Base-by-base conservation (phyloP, 1,139 yeast species). In the Magnusiomyces clavatus region DNA sequence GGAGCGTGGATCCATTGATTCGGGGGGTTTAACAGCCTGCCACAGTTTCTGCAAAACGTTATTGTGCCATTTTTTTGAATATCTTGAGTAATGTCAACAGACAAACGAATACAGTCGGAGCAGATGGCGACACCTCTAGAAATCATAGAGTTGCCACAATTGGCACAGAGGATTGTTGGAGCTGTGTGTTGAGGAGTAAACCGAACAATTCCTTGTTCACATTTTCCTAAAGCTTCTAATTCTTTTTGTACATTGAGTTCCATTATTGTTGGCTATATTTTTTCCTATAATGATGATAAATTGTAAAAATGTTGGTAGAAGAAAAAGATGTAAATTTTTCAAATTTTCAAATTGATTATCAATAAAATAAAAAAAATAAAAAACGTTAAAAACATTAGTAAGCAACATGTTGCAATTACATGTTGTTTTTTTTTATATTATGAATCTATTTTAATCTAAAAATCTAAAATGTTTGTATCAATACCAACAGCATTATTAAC, bases 121-220 rank as follows among this genome's bases (percentile, higher is more conserved):
- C 99, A 94, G 95, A 90, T 89, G 43, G 90, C 96, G 58, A 89
- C 74, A 17, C 97, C 97, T 14, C 61, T 64, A 41, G 96, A 95
- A 66, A 88, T 95, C 85, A 92, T 89, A 49, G 96, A 94, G 54
- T 86, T 89, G 69, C 98, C 98, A 82, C 99, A 94, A 80, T 86
- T 86, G 71, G 95, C 90, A 76, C 99, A 92, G 54, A 92, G 77
- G 58, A 94, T 95, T 5, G 95, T 86, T 29, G 97, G 95, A 24
- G 74, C 78, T n/a, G 74, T 68, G 56, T 69, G 73, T 37, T 61
- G 63, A 14, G 73, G 73, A 20, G 60, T 61, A 56, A 66, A 69
- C 36, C 36, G 52, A 44, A 48, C 50, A 19, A 53, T 48, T 29
- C 31, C 31, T 51, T 14, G 19, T 38, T 14, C 16, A 14, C 19